Evolutionary conservation across 2,329 filamentous ascomycete genomes (phyloP), one percentile per base, ranked within the genome.

Genomic region (Alternaria ventricosa): DNA sequence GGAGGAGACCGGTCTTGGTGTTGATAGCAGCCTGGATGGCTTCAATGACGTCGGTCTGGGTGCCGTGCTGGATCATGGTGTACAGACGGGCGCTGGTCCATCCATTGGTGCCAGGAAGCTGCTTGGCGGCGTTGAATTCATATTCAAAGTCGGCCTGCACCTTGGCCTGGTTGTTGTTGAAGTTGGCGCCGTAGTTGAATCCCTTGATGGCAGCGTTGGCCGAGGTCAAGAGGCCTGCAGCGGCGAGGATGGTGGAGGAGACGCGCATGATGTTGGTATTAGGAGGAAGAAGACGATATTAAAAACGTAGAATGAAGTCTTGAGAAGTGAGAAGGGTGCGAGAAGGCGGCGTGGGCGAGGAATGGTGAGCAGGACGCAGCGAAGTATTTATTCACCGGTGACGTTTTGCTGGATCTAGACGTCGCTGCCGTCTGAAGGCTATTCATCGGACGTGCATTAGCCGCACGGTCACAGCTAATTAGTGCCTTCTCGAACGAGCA

Each of bases 1-100:
- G 88, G 11, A 97, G 87, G 25, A 97, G 86, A 46, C 86, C 86
- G 3, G 92, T 96, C 72, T 93, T 87, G 74, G 92, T 92, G 71
- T 86, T 87, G 80, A 97, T 93, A 73, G 93, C 94, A 46, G 94
- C 94, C 45, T 90, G 91, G 66, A 97, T 93, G 68, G 75, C 92
- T 44, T 86, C 84, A 74, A 91, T 93, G 71, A 88, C 85, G 28
- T 85, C 85, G 80, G 86, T 89, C 67, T 86, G 80, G 6, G 90
- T 90, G 68, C 88, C 89, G 25, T 81, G 87, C 85, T 93, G 91
- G 53, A 91, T 84, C 86, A 88, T 92, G 70, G 91, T 93, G 81
- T 91, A 94, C n/a, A 93, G 84, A 64, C 91, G 88, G 46, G 89
- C 90, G 64, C 87, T 89, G 71, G 83, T 91, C 69, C 75, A 72